A percentile compares a stretch with the other conserved stretches of the same genome.
Evolutionary conservation across 768 basidiomycete species (phyloP).

Genomic region (Trametes cubensis): DNA sequence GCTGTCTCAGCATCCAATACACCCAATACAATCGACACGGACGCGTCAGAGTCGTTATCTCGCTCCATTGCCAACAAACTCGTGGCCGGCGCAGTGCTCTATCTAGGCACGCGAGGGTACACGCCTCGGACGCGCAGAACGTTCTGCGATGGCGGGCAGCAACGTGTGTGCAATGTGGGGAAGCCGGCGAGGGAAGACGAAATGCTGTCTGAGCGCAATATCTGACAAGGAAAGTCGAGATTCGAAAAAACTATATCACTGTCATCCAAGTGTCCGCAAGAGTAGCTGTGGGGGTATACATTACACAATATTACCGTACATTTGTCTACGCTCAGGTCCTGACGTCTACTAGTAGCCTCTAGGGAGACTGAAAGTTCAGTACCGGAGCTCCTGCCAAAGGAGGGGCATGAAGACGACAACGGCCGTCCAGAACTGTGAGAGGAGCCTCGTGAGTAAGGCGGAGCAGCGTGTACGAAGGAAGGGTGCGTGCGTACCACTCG

Average conservation of each 20-base stretch:
- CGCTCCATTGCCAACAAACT: too few relatives aligned
- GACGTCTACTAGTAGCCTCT: background rate
- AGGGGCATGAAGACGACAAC: conserved; percentile 12
- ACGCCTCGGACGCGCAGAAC: too few relatives aligned
- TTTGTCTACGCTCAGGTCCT: conserved; percentile 1
- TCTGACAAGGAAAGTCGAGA: too few relatives aligned
- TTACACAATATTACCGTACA: conserved; percentile 16
- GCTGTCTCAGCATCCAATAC: too few relatives aligned
- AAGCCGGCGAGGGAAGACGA: too few relatives aligned
- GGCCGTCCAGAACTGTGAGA: conserved; percentile 7
- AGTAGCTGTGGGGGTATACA: conserved; percentile 11
- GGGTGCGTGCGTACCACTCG: conserved; percentile 55
- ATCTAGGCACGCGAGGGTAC: too few relatives aligned
- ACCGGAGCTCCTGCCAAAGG: conserved; percentile 9
- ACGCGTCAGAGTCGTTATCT: too few relatives aligned
- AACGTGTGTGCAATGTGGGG: too few relatives aligned
- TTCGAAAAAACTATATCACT: background rate
- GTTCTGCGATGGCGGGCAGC: too few relatives aligned
- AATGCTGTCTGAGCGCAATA: too few relatives aligned
- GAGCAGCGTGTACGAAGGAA: background rate
- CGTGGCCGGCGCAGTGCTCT: too few relatives aligned
- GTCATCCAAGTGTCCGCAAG: background rate
- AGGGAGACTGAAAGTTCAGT: background rate
- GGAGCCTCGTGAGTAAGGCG: background rate
- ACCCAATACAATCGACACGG: too few relatives aligned